These are phyloP conservation scores for Sordariomycetes sp. DNA, from an alignment of 2,329 filamentous ascomycete genomes.

Conservation along the genomic window DNA sequence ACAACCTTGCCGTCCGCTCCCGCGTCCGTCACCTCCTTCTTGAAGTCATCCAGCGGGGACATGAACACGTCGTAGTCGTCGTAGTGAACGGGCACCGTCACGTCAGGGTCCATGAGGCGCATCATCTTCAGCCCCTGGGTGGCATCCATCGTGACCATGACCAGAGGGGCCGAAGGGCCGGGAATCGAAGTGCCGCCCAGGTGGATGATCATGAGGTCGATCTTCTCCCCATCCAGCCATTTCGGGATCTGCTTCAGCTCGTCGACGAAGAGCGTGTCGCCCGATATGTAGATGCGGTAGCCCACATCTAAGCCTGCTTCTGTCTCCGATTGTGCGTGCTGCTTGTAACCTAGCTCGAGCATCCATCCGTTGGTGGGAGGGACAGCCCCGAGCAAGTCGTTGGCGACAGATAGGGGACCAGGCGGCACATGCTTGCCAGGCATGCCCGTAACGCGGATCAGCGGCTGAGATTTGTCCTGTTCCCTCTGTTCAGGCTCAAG, in stretches of 20 bases:
- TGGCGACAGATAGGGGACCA: slow-evolving; percentile 22
- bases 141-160: slow-evolving; percentile 64
- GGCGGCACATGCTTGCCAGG: slow-evolving; percentile 52
- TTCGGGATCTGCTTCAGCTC: slow-evolving; percentile 51
- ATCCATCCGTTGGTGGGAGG: slow-evolving; percentile 55
- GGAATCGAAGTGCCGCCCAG: slow-evolving; percentile 59
- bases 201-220: slow-evolving; percentile 60
- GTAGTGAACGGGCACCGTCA: slow-evolving; percentile 56
- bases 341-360: slow-evolving; percentile 46
- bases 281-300: slow-evolving; percentile 56
- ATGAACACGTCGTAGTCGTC: slow-evolving; percentile 57
- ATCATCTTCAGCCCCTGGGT: slow-evolving; percentile 53
- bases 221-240: slow-evolving; percentile 24
- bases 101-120: slow-evolving; percentile 46
- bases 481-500: neutral
- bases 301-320: neutral
- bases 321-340: neutral
- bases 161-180: slow-evolving; percentile 42
- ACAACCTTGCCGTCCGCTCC: slow-evolving; percentile 44
- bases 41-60: slow-evolving; percentile 51
- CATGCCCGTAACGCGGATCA: slow-evolving; percentile 44
- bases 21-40: slow-evolving; percentile 41
- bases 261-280: slow-evolving; percentile 53
- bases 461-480: neutral
- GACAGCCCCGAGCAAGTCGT: slow-evolving; percentile 29